Evolutionary conservation across 306 rosid genomes (phyloP).

Genomic region (Sicyos baderoa): DNA sequence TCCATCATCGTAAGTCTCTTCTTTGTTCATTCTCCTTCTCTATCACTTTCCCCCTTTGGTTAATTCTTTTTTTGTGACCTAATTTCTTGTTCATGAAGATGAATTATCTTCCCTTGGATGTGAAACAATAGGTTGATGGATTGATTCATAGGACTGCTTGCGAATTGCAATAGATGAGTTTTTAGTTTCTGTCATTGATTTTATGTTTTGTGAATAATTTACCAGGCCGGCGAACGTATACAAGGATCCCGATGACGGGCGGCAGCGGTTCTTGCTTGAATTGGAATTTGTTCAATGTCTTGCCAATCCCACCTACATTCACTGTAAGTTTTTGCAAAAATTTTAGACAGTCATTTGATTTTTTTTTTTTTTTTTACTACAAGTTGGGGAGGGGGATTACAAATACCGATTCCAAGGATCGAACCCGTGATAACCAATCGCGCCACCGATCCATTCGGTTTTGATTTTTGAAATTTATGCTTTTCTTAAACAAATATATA

Average conservation of each 20-base stretch:
- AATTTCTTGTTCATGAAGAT: neutral
- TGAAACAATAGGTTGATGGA: neutral
- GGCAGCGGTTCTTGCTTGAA: conserved; percentile 86
- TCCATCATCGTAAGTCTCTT: conserved; percentile 15
- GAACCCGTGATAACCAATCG: too few relatives aligned
- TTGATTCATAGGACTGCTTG: neutral
- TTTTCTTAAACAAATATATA: too few relatives aligned
- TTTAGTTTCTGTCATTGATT: neutral
- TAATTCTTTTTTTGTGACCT: neutral
- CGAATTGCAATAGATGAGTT: neutral
- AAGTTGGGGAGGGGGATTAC: too few relatives aligned
- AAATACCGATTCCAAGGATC: too few relatives aligned
- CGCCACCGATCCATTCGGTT: too few relatives aligned
- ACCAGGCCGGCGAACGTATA: conserved; percentile 56
- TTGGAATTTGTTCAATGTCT: conserved; percentile 89
- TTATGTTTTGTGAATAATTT: conserved; percentile 10
- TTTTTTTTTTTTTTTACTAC: too few relatives aligned
- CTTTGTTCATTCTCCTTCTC: neutral
- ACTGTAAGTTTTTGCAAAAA: conserved; percentile 41
- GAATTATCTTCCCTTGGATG: neutral
- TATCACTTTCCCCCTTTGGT: neutral
- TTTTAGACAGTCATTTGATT: neutral
- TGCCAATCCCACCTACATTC: conserved; percentile 91
- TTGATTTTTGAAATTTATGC: too few relatives aligned
- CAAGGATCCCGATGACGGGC: conserved; percentile 90